Evolutionary conservation across 2,329 filamentous ascomycete species (phyloP), one percentile per base, ranked within the genome.

Genomic region (Aspergillus awamori): DNA sequence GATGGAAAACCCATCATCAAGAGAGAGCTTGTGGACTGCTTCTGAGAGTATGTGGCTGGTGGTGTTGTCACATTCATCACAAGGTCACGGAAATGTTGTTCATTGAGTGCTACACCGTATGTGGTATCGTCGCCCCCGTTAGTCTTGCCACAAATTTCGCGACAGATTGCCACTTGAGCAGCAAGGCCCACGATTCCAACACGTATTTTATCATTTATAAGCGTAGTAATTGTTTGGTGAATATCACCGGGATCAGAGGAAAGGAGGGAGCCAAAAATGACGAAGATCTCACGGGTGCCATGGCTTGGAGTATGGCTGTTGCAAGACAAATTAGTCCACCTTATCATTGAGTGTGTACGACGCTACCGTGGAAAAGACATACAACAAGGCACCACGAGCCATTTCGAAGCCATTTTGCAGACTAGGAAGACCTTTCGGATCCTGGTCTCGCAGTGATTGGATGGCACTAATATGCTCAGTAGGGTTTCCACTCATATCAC

Each of bases 1-100:
- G 92, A 96, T 0, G 95, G 95, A 72, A 99, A 99, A 4, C 95
- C 95, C 94, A 99, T 99, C 91, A 96, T 96, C 26, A 99, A 85
- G 43, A 99, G 81, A 2, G 84, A 80, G 63, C 73, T 79, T 58
- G 83, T 59, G 74, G 75, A 68, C 77, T 70, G 82, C 75, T 70
- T 84, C 78, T 67, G 77, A 2, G 88, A 86, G 58, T 91, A 87
- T 11, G 93, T 91, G 17, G 93, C 89, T 0, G 94, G 95, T 1
- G 95, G 95, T 2, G 92, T 97, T 0, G 95, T 98, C 52, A 90
- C 87, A 17, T 88, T 88, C 74, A 98, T 89, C 63, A 98, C 84
- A n/a, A 98, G 84, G 70, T 98, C 93, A 30, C 89, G 86, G 72
- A 95, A 95, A 79, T 97, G 91, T 33, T 89, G 86, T 72, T 96